Percentiles rank a stretch among this genome's conserved stretches.
Conservation (phyloP, 139 green algal genomes). For the Desmodesmus armatus region DNA sequence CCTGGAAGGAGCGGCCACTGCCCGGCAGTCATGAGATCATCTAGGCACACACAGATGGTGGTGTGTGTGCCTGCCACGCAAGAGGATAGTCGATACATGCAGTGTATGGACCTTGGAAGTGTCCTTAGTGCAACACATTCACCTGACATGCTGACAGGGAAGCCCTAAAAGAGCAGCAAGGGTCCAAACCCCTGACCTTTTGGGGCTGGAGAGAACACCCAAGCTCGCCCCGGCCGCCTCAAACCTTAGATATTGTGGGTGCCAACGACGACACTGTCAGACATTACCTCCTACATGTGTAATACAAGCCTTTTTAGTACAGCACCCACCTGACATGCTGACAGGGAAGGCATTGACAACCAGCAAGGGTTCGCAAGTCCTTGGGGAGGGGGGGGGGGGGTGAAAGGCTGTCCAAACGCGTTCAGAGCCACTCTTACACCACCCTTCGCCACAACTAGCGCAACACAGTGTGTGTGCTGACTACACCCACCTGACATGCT, state of each 20-base stretch:
- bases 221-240: background rate
- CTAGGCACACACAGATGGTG: too few species aligned
- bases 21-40: too few species aligned
- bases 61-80: too few species aligned
- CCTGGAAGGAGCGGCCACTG: too few species aligned
- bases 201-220: background rate
- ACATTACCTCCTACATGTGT: too few species aligned
- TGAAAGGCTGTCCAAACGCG: background rate
- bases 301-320: background rate
- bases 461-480: background rate
- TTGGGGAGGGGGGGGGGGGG: too few species aligned
- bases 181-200: too few species aligned
- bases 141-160: background rate
- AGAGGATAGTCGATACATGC: too few species aligned
- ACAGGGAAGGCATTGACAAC: background rate
- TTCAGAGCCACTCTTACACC: too few species aligned
- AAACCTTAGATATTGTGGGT: background rate
- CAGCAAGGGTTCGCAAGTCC: background rate
- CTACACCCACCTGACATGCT: slow-evolving; percentile 83
- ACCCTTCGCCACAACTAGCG: background rate
- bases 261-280: too few species aligned
- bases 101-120: too few species aligned
- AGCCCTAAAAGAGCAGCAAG: background rate
- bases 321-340: slow-evolving; percentile 62
- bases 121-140: too few species aligned